Base-by-base conservation (phyloP, 176 grass and related monocot genomes). In the Thinopyrum elongatum region DNA sequence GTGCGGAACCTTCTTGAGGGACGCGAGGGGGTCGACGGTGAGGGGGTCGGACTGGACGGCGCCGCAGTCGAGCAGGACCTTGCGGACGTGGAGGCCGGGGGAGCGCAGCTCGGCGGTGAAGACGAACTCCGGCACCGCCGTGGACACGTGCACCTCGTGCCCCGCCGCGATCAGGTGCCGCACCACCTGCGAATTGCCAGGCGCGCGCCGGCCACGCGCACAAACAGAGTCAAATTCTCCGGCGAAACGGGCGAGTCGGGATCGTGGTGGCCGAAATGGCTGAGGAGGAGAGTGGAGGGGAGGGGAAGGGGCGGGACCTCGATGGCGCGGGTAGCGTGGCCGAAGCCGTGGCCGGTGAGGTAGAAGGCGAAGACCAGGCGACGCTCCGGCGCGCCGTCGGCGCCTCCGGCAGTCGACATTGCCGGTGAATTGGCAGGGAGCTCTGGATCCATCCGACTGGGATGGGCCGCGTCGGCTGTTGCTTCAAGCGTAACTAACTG, bases 271-370 rank as follows among this genome's bases (percentile, higher is more conserved):
- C 33, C 30, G 70, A 22, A 73, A 88, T 79, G 82, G 16, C 17
- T 7, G 82, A 8, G 42, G 62, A 19, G 26, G 33, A 27, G n/a
- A 7, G 17, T 44, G 53, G 41, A 12, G 6, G 35, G 35, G 29
- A 70, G 30, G 42, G 42, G 10, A n/a, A 49, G 14, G 22, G 27
- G 17, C 23, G 29, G 13, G 30, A 79, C 67, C 92, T 96, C 97
- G 34, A 99, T 80, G 38, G 93, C 92, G 55, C 97, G 94, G 11
- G 94, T 99, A 79, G 97, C 97, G 85, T 99, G 97, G 77, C 94
- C 97, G 87, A 99, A 99, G 49, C 97, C 97, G 67, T 99, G 94
- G 64, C 94, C 97, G 79, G 97, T 99, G 84, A 96, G 68, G 78
- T 92, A 92, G 85, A 90, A 93, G 88, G 91, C 91, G 82, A 93